Evolutionary conservation across 345 rosid species (phyloP).

Genomic region (Ceriops tagal): DNA sequence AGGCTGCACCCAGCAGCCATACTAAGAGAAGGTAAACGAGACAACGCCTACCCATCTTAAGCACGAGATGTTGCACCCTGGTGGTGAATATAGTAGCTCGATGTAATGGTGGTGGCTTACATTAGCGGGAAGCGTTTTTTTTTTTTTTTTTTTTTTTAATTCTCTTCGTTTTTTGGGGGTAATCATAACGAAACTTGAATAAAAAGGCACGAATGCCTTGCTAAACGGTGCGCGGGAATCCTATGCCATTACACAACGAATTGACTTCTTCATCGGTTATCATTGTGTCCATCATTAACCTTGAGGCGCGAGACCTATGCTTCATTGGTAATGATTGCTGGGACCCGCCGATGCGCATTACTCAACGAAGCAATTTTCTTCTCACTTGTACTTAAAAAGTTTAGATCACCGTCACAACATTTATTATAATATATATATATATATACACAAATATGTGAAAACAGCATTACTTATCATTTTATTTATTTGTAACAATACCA

Average conservation of each 20-base stretch:
- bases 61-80: slow-evolving; percentile 17
- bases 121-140: slow-evolving; percentile 20
- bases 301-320: slow-evolving; percentile 17
- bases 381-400: background rate
- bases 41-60: slow-evolving; percentile 35
- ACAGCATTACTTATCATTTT: too few species aligned
- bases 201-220: slow-evolving; percentile 26
- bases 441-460: too few species aligned
- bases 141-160: slow-evolving; percentile 12
- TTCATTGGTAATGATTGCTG: slow-evolving; percentile 17
- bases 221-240: slow-evolving; percentile 43
- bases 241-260: slow-evolving; percentile 34
- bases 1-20: slow-evolving; percentile 35
- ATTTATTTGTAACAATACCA: too few species aligned
- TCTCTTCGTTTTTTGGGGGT: slow-evolving; percentile 11
- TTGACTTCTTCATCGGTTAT: slow-evolving; percentile 49
- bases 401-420: background rate
- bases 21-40: slow-evolving; percentile 30
- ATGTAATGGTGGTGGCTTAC: slow-evolving; percentile 12
- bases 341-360: slow-evolving; percentile 25
- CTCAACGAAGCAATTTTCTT: background rate
- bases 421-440: too few species aligned
- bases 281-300: slow-evolving; percentile 41
- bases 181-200: slow-evolving; percentile 43
- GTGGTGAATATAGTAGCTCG: slow-evolving; percentile 14